Percentiles rank a stretch among this genome's conserved stretches.
Evolutionary conservation across 179 eudicot genomes (phyloP).

Genomic region (Vitellaria paradoxa): DNA sequence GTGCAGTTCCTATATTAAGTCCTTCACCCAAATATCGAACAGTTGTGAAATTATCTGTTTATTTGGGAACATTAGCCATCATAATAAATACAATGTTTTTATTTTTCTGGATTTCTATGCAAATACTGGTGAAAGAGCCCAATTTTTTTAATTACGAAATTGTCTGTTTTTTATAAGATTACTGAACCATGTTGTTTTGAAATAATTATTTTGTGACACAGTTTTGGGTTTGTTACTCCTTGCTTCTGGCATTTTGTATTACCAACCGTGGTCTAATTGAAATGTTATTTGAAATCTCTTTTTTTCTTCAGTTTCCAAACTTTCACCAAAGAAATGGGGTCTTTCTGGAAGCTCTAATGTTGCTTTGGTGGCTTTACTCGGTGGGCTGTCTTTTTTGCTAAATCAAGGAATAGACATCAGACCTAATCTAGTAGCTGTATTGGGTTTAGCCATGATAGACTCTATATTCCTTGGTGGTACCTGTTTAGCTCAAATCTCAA

Average conservation of each 20-base stretch:
- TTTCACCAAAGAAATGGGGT: slow-evolving; percentile 97
- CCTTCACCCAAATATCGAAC: not conserved
- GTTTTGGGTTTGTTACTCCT: not conserved
- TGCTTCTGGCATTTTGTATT: not conserved
- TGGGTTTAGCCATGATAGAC: slow-evolving; percentile 69
- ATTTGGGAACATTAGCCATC: not conserved
- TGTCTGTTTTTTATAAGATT: not conserved
- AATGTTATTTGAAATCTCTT: slow-evolving; percentile 13
- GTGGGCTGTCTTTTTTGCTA: slow-evolving; percentile 75
- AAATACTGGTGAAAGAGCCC: not conserved
- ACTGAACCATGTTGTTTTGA: not conserved
- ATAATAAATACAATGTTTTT: not conserved
- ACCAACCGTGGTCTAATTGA: not conserved
- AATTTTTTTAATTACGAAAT: not conserved
- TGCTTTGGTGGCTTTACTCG: slow-evolving; percentile 58
- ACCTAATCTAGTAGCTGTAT: slow-evolving; percentile 69
- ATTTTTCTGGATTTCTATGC: not conserved
- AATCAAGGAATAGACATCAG: slow-evolving; percentile 84
- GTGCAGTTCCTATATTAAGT: slow-evolving; percentile 27
- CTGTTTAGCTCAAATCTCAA: slow-evolving; percentile 84
- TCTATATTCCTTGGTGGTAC: slow-evolving; percentile 86
- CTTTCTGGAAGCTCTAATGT: slow-evolving; percentile 67
- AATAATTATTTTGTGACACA: not conserved
- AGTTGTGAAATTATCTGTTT: slow-evolving; percentile 1
- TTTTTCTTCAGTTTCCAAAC: slow-evolving; percentile 58